phyloP scores from a whole-genome alignment of 2,329 filamentous ascomycete genomes.

The Blastomyces emzantsi region DNA sequence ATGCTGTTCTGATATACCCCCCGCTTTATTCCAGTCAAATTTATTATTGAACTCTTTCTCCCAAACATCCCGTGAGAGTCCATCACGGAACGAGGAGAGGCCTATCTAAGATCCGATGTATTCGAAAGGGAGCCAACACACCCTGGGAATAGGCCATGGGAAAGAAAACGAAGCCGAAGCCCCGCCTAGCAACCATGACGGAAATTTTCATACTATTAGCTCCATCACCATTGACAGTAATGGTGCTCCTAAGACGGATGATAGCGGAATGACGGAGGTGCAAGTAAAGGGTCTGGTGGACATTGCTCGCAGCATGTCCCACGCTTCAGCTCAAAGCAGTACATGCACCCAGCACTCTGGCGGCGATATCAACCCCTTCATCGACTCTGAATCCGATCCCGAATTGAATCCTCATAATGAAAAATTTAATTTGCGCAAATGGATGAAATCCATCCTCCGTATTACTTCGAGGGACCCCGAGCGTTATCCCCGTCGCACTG shows the following conservation, averaged over 20 bases:
- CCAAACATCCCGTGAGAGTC: neutral
- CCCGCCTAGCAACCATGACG: slow-evolving; percentile 8
- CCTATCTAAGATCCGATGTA: neutral
- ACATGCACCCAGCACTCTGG: slow-evolving; percentile 9
- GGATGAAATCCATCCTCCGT: slow-evolving; percentile 41
- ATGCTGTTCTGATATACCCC: no score
- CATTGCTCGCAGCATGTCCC: slow-evolving; percentile 27
- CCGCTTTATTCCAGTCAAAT: neutral
- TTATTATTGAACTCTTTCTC: neutral
- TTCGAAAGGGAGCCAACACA: neutral
- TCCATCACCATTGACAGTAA: slow-evolving; percentile 20
- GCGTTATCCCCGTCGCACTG: slow-evolving; percentile 30
- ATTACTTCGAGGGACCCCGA: slow-evolving; percentile 31
- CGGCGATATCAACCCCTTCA: slow-evolving; percentile 29
- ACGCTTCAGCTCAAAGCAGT: slow-evolving; percentile 22
- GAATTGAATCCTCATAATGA: slow-evolving; percentile 38
- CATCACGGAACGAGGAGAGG: neutral
- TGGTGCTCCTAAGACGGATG: slow-evolving; percentile 12
- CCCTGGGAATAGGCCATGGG: neutral
- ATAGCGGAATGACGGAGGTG: slow-evolving; percentile 20
- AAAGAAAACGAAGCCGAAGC: neutral
- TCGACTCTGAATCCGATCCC: slow-evolving; percentile 26
- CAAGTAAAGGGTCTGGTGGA: slow-evolving; percentile 22
- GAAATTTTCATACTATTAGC: slow-evolving; percentile 16
- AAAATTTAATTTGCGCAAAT: slow-evolving; percentile 39